Evolutionary conservation across 495 filamentous ascomycete genomes (phyloP), one percentile per base, ranked within the genome.

Genomic region (Neurospora sublineolata): DNA sequence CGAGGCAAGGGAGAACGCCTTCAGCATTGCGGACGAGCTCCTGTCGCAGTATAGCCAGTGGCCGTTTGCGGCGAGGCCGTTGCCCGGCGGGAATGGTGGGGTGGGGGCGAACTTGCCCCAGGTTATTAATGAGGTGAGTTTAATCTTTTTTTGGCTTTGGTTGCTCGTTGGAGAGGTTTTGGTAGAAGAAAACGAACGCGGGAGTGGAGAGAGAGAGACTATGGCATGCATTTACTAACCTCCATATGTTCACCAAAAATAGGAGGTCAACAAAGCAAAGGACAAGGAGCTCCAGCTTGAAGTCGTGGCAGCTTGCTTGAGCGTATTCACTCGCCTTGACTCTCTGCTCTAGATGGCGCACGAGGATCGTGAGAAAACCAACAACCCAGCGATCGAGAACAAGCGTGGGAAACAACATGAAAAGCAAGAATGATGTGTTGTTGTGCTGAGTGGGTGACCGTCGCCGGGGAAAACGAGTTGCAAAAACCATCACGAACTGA

Each of bases 251-350:
- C 40, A 23, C 12, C 52, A 60, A 30, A 33, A 33, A 60, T 64
- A 87, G 75, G 95, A 99, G 79, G 84, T 97, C 75, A 93, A 90
- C 76, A 89, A 86, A 73, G 86, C 84, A 73, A 94, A 92, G 82
- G 94, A 97, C 70, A 95, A 91, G 81, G 95, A 99, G 77, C 86
- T 99, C 73, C 95, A 99, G 77, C 84, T 99, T 76, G 95, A 99
- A 88, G 95, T 98, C 76, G 92, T 98, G 69, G 93, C 94, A 67
- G 94, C 94, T 72, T 97, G 94, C 82, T 85, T 98, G 81, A 97
- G 91, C 84, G 94, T 98, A 76, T 98, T 97, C 80, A 98, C 94
- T 71, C 88, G 94, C 82, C 89, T 98, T 76, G 94, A 97, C 84
- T 97, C 94, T 23, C 85, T 97, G 68, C 89, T 97, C 78, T 97